Evolutionary conservation across 805 yeast species (phyloP).

Genomic region (Ogataea parapolymorpha): DNA sequence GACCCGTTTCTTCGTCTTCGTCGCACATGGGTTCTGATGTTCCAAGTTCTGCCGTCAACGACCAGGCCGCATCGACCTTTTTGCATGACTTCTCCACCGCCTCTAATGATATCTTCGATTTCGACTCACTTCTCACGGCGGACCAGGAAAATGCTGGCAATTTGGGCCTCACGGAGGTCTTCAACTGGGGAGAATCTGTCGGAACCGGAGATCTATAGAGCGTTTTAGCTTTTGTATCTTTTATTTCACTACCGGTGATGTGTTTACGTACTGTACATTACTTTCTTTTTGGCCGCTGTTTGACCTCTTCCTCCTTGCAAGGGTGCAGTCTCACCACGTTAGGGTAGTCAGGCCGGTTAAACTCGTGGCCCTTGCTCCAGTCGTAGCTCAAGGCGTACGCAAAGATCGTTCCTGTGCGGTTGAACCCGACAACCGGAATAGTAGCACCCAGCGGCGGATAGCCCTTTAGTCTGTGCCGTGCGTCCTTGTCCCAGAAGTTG

Average conservation of each 20-base stretch:
- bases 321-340: constrained; percentile 79
- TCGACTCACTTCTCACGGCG: constrained; percentile 42
- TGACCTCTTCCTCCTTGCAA: constrained; percentile 80
- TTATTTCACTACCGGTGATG: constrained; percentile 1
- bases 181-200: constrained; percentile 42
- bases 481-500: constrained; percentile 95
- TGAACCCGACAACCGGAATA: constrained; percentile 76
- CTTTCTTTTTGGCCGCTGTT: constrained; percentile 44
- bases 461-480: constrained; percentile 79
- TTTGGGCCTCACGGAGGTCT: constrained; percentile 34
- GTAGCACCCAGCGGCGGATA: constrained; percentile 67
- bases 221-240: constrained; percentile 4
- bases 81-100: constrained; percentile 34
- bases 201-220: constrained; percentile 35
- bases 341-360: constrained; percentile 71
- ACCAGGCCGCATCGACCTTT: constrained; percentile 19
- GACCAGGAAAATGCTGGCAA: constrained; percentile 34
- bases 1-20: constrained; percentile 7
- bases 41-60: constrained; percentile 16
- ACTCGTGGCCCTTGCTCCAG: constrained; percentile 90
- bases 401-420: constrained; percentile 74
- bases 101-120: constrained; percentile 39
- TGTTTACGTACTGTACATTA: constrained; percentile 11
- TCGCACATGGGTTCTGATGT: constrained; percentile 15
- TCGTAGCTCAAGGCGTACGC: constrained; percentile 94